Conservation (phyloP, 2,329 filamentous ascomycete species). For the Cladosporium halotolerans region DNA sequence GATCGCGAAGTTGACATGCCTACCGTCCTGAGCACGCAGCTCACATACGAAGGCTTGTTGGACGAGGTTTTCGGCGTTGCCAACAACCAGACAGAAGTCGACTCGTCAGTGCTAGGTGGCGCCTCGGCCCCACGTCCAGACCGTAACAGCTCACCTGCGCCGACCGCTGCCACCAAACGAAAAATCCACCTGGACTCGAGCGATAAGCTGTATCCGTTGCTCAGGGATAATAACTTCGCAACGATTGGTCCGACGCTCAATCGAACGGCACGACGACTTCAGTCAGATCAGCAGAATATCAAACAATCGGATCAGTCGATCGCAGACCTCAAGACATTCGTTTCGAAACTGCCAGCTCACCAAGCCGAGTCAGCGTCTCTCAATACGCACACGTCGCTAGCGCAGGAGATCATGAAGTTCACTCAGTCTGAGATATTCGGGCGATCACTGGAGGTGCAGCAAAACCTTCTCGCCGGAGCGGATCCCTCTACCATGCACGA, state of each 20-base stretch:
- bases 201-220: slow-evolving; percentile 79
- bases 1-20: slow-evolving; percentile 93
- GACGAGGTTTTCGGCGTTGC: slow-evolving; percentile 90
- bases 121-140: slow-evolving; percentile 48
- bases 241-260: slow-evolving; percentile 86
- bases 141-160: slow-evolving; percentile 28
- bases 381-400: slow-evolving; percentile 85
- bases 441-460: slow-evolving; percentile 83
- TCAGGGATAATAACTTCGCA: slow-evolving; percentile 90
- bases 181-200: slow-evolving; percentile 85
- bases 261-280: slow-evolving; percentile 79
- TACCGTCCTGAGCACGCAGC: slow-evolving; percentile 82
- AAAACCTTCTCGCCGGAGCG: slow-evolving; percentile 84
- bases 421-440: slow-evolving; percentile 87
- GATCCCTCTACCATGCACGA: slow-evolving; percentile 88
- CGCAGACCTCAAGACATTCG: slow-evolving; percentile 87
- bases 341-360: slow-evolving; percentile 85
- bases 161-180: slow-evolving; percentile 62
- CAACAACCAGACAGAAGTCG: slow-evolving; percentile 88
- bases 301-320: slow-evolving; percentile 76
- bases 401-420: slow-evolving; percentile 91
- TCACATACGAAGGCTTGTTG: slow-evolving; percentile 93
- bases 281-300: slow-evolving; percentile 80
- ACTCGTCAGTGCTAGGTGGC: slow-evolving; percentile 81
- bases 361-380: slow-evolving; percentile 89